Evolutionary conservation across 495 filamentous ascomycete species (phyloP), one percentile per base, ranked within the genome.

Genomic region (Neurospora tetraspora): DNA sequence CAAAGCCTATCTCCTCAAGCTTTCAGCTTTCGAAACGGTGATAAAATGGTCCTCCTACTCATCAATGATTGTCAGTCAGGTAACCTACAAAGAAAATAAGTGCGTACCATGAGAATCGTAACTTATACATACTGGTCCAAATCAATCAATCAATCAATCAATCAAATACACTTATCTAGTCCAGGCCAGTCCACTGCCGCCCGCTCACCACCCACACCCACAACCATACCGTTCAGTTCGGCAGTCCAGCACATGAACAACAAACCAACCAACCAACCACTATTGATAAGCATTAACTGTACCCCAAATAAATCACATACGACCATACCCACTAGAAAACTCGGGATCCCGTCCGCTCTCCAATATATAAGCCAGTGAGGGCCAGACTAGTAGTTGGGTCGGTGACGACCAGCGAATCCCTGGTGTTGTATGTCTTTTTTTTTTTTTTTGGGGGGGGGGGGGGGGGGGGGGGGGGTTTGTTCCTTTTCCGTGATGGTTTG

Each of bases 291-390:
- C 47, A 27, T 27, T n/a, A 0, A 11, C 5, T 14, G 6, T 23
- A 27, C 23, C 2, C 1, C 0, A 0, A 20, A 23, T 11, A 2
- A 2, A 23, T 7, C 69, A 81, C 79, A 81, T 85, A 83, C 83
- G 81, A 82, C 83, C 83, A 84, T 79, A 84, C 71, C 76, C 77
- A 77, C 40, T 76, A 73, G 82, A 84, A 72, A 79, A 81, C 75
- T 80, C 80, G 83, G 82, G 79, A 83, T 83, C 83, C 84, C 82
- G 84, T 85, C 82, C 80, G 84, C 81, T 85, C 84, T 83, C 78
- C 82, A 82, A 77, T 84, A 81, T 79, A 79, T 78, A 82, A 83
- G 77, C 80, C 69, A 73, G 71, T 74, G 71, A 74, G 43, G 40
- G 73, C 75, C 68, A 70, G 80, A 83, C 77, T 77, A 84, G 84